These are phyloP conservation scores for Echium plantagineum DNA, from an alignment of 257 asterid species.

Conservation along the genomic window DNA sequence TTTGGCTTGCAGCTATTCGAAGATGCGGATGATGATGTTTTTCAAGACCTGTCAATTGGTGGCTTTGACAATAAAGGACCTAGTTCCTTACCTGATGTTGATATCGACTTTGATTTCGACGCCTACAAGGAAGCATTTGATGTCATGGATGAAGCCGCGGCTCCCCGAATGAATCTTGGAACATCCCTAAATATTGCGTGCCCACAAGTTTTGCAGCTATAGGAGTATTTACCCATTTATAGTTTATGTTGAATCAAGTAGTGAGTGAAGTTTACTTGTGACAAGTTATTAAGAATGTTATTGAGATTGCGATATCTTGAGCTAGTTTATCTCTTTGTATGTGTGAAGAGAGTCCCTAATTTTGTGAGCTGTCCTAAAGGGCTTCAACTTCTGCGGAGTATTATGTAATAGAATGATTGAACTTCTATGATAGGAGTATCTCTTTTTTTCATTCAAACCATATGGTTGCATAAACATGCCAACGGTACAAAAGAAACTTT, in stretches of 20 bases:
- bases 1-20: conserved; percentile 4
- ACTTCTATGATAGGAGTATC: too few species aligned
- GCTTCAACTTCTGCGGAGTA: background rate
- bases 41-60: background rate
- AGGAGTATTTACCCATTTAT: conserved; percentile 1
- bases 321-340: conserved; percentile 17
- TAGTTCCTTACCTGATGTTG: conserved; percentile 38
- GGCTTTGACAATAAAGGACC: conserved; percentile 38
- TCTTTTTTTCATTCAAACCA: too few species aligned
- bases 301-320: conserved; percentile 13
- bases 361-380: conserved; percentile 55
- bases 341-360: conserved; percentile 9
- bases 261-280: background rate
- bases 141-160: conserved; percentile 49
- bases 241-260: conserved; percentile 10
- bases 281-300: conserved; percentile 18
- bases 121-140: conserved; percentile 33
- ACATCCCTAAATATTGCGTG: conserved; percentile 59
- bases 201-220: conserved; percentile 80
- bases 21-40: too few species aligned
- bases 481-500: too few species aligned
- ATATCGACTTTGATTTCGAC: conserved; percentile 52
- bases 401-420: background rate
- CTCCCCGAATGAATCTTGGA: conserved; percentile 34
- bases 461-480: too few species aligned